Evolutionary conservation across 2,329 filamentous ascomycete species (phyloP), one percentile per base, ranked within the genome.

Genomic region (Trichophyton equinum): DNA sequence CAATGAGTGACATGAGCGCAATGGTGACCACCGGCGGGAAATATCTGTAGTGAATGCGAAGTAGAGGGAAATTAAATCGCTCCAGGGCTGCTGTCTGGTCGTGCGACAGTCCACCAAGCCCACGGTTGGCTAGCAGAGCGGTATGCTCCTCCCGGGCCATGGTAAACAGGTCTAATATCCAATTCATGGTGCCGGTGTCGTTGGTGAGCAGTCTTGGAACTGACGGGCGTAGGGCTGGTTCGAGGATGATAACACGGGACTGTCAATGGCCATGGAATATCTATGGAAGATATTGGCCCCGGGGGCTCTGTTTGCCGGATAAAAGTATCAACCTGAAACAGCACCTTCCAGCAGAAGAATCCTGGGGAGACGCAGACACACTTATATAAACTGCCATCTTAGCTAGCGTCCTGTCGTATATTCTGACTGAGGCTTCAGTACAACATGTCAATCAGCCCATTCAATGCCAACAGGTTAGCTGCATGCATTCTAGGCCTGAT

Each of bases 1-100:
- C 75, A 44, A 79, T 49, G 25, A 79, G 67, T 1, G 78, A 81
- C 42, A 79, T 67, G 59, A 76, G 69, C 40, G 57, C 20, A 27
- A 46, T 59, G 1, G 40, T 18, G 20, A 58, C 9, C 5, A 44
- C 36, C 6, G 15, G 51, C 9, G 51, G 51, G 13, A 33, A 55
- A 11, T 33, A 33, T 55, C n/a, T n/a, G 15, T 36, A 18, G 15
- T 55, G 51, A 36, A 55, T 20, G 11, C 15, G 27, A 20, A 55
- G 30, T n/a, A 55, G 51, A 8, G 51, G 51, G 20, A 55, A 55
- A 36, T 55, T 6, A 8, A 55, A 30, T 13, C 27, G 25, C 51
- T 55, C 51, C 13, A 55, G 15, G 7, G 51, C 51, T n/a, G 18
- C 1, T 18, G 30, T 55, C 51, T 36, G 51, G 2, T 15, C 25